Evolutionary conservation across 768 basidiomycete species (phyloP), one percentile per base, ranked within the genome.

Genomic region (Psilocybe azurescens): DNA sequence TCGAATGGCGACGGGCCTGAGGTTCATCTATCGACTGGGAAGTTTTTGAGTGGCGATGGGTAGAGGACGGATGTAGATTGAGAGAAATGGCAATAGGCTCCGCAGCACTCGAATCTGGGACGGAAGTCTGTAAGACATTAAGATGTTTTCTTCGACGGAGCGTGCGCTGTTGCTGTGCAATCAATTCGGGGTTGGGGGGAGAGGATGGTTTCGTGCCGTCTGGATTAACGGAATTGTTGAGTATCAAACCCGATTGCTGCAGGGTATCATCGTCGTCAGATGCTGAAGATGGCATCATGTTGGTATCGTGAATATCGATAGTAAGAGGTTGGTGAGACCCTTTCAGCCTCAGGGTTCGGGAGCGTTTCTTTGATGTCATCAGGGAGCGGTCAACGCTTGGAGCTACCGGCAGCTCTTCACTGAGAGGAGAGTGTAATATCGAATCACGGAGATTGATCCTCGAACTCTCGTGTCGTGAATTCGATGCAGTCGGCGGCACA

Each of bases 71-170:
- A 33, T 30, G 51, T 32, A 50, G 59, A n/a, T 66, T 66, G 32
- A 67, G 58, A 8, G 69, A 62, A 50, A 67, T 72, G 0, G 72
- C 67, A 36, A 74, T 69, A 13, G 74, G 71, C 14, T 70, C 69
- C 62, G 65, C 56, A 24, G 66, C 57, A 20, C 39, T 44, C 5
- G 52, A 49, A 2, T 68, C 63, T 1, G 75, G 66, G 67, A 57
- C n/a, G n/a, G 52, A 32, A 5, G 29, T 53, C n/a, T 53, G 73
- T 20, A 73, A 68, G 20, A 74, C 56, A 58, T 74, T 67, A 65
- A 78, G 68, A 33, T 74, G 75, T 62, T 77, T 78, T 63, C 74
- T 76, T 58, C 79, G 78, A 54, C 79, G 78, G 10, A 83, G 65
- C 13, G 74, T 75, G n/a, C 72, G 77, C 16, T 69, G 55, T 18